A percentile compares a stretch with the other conserved stretches of the same genome.
phyloP scores from a whole-genome alignment of 2,329 filamentous ascomycete genomes.

The Cryphonectria radicalis region DNA sequence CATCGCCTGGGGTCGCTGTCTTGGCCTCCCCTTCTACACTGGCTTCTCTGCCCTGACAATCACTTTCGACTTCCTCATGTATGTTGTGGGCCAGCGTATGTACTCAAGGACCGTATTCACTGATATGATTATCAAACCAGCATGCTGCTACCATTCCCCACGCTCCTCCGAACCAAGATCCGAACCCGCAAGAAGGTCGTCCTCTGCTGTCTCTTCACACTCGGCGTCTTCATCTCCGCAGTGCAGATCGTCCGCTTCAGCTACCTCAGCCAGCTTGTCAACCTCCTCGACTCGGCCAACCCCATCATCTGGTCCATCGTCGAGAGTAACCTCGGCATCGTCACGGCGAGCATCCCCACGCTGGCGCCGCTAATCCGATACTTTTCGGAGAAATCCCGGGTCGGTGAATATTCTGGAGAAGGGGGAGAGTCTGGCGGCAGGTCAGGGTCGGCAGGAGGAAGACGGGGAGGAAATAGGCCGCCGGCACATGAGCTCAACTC shows the following conservation, averaged over 20 bases:
- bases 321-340: conserved; percentile 25
- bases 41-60: conserved; percentile 47
- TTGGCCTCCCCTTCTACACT: conserved; percentile 49
- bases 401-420: background rate
- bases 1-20: conserved; percentile 44
- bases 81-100: conserved; percentile 31
- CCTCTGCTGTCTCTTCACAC: conserved; percentile 48
- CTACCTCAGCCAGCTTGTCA: conserved; percentile 49
- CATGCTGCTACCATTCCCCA: conserved; percentile 47
- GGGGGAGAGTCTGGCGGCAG: background rate
- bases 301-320: conserved; percentile 30
- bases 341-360: conserved; percentile 20
- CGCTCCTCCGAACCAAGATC: conserved; percentile 41
- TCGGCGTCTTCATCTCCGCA: conserved; percentile 56
- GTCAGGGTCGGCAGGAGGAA: background rate
- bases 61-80: conserved; percentile 47
- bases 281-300: conserved; percentile 51
- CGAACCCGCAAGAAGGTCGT: conserved; percentile 45
- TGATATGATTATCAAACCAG: conserved; percentile 32
- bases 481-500: background rate
- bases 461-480: background rate
- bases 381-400: conserved; percentile 7
- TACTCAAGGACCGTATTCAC: background rate
- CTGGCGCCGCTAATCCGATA: conserved; percentile 6
- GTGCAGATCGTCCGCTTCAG: conserved; percentile 57